Conservation (phyloP, 805 yeast species). For the Candida qinlingensis region DNA sequence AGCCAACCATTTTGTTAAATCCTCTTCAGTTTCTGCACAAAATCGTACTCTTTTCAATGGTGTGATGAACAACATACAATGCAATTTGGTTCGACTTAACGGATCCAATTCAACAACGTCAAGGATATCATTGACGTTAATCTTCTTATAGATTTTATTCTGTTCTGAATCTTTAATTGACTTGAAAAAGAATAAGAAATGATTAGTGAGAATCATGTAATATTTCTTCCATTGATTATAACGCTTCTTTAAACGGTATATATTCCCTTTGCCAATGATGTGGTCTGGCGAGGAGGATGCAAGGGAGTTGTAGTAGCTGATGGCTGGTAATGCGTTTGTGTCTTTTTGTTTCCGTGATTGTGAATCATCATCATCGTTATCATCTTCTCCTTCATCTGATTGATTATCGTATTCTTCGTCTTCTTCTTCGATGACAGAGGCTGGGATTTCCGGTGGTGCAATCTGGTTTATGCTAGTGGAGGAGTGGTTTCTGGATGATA, state of each 20-base stretch:
- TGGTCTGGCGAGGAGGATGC: slow-evolving; percentile 27
- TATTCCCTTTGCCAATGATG: slow-evolving; percentile 36
- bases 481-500: slow-evolving; percentile 6
- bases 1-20: slow-evolving; percentile 44
- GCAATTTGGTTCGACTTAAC: slow-evolving; percentile 34
- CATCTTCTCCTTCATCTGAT: no score
- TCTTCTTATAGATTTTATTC: slow-evolving; percentile 24
- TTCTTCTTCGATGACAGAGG: not conserved
- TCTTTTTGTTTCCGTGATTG: not conserved
- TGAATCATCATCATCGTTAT: no score
- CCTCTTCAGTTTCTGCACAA: slow-evolving; percentile 40
- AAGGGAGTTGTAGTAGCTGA: slow-evolving; percentile 18
- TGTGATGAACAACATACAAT: slow-evolving; percentile 44
- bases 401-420: not conserved
- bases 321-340: not conserved
- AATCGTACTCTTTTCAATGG: slow-evolving; percentile 39
- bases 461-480: slow-evolving; percentile 6
- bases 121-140: slow-evolving; percentile 31
- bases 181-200: slow-evolving; percentile 37
- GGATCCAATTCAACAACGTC: slow-evolving; percentile 50
- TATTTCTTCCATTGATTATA: slow-evolving; percentile 45
- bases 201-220: slow-evolving; percentile 39
- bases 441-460: slow-evolving; percentile 3
- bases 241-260: slow-evolving; percentile 35
- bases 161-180: slow-evolving; percentile 17